Percentiles rank a stretch among this genome's conserved stretches.
phyloP scores from a whole-genome alignment of 2,329 filamentous ascomycete species.

The Paraconiothyrium brasiliense region DNA sequence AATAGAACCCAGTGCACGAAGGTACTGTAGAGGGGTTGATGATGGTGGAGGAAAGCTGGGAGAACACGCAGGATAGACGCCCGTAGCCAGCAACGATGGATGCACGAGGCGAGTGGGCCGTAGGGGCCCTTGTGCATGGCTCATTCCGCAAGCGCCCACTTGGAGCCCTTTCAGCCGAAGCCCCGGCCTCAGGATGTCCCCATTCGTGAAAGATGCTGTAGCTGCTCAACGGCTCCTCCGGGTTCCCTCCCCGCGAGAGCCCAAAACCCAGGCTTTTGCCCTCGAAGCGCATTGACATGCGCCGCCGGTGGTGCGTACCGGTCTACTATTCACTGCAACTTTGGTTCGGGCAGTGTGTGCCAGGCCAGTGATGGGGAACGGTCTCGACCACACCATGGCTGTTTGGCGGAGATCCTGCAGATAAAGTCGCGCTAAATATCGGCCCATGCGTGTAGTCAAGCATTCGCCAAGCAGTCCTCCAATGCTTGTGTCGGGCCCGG shows the following conservation, averaged over 20 bases:
- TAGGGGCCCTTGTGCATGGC: neutral
- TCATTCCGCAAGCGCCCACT: neutral
- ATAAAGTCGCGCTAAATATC: slow-evolving; percentile 13
- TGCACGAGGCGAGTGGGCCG: slow-evolving; percentile 7
- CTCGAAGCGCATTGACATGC: neutral
- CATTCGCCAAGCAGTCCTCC: slow-evolving; percentile 35
- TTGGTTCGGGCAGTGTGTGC: neutral
- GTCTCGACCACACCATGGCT: slow-evolving; percentile 13
- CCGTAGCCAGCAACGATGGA: neutral
- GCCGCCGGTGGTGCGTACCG: neutral
- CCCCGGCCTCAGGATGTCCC: neutral
- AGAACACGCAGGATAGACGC: slow-evolving; percentile 5
- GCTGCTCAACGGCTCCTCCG: neutral
- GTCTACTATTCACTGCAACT: neutral
- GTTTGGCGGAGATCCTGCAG: slow-evolving; percentile 16
- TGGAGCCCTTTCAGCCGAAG: neutral
- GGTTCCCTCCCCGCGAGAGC: neutral
- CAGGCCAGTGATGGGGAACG: slow-evolving; percentile 3
- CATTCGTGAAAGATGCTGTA: neutral
- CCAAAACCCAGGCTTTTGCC: neutral
- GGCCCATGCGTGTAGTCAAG: slow-evolving; percentile 30
- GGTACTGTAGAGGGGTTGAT: neutral
- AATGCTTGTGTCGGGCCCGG: slow-evolving; percentile 32
- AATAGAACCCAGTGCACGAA: neutral
- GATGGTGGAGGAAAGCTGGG: slow-evolving; percentile 1